Evolutionary conservation across 2,329 filamentous ascomycete genomes (phyloP).

Genomic region (Stagonosporopsis rhizophila): DNA sequence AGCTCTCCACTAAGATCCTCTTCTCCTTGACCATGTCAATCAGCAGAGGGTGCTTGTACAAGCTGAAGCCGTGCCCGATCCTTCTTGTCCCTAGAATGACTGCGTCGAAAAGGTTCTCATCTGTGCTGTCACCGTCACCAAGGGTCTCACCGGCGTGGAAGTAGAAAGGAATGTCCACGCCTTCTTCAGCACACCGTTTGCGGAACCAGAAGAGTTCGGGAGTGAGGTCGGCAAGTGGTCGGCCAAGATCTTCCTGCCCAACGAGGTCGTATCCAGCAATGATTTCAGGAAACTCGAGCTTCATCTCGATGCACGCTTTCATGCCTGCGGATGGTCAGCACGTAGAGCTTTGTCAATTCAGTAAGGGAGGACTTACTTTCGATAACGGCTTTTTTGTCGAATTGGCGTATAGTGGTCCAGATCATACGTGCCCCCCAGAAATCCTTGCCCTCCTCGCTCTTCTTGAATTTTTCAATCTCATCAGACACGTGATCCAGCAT

Average conservation of each 20-base stretch:
- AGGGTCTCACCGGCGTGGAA: constrained; percentile 93
- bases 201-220: constrained; percentile 94
- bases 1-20: constrained; percentile 86
- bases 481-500: constrained; percentile 78
- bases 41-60: constrained; percentile 90
- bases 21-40: constrained; percentile 89
- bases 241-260: constrained; percentile 82
- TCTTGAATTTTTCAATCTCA: constrained; percentile 78
- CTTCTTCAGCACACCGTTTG: constrained; percentile 79
- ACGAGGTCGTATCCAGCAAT: constrained; percentile 90
- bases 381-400: constrained; percentile 70
- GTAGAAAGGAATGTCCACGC: constrained; percentile 88
- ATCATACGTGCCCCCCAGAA: constrained; percentile 90
- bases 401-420: constrained; percentile 76
- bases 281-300: constrained; percentile 77
- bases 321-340: constrained; percentile 59
- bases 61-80: constrained; percentile 86
- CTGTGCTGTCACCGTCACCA: constrained; percentile 76
- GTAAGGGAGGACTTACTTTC: constrained; percentile 57
- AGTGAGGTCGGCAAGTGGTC: constrained; percentile 76
- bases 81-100: constrained; percentile 84
- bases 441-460: constrained; percentile 69
- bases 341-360: no score
- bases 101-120: constrained; percentile 88
- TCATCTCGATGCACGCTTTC: constrained; percentile 85